Base-by-base conservation (phyloP, 2,329 filamentous ascomycete genomes). In the Cordyceps militaris region DNA sequence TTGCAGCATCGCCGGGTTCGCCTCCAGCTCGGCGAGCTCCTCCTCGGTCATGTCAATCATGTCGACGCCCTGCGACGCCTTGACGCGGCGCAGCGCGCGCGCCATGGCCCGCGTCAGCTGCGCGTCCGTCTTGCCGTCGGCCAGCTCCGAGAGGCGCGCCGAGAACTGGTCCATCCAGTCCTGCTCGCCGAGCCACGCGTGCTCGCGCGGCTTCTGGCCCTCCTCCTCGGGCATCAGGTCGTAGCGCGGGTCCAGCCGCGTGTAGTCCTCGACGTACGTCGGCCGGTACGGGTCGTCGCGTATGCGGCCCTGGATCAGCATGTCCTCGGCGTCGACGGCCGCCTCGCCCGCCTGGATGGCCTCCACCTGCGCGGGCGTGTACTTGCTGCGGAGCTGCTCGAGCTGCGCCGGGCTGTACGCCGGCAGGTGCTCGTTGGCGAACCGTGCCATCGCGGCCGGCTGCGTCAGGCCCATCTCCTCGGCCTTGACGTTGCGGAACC, bases 191-290 rank as follows among this genome's bases (percentile, higher is more conserved):
- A 86, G 85, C 73, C 86, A 81, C 61, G 80, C 74, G 46, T 68
- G 67, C 60, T 85, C 78, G 52, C 77, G 75, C 56, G 83, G 66
- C 77, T 79, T 9, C 7, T 26, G 4, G 70, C 73, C 68, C 73
- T 71, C 48, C 71, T 66, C 74, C 59, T 73, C 78, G 64, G 74
- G 81, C 70, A 76, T 83, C 69, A 86, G 82, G 75, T 97, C 93
- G 60, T 94, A 81, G 51, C 89, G 79, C 55, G 91, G 89, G 67
- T 90, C 83, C 62, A 93, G 80, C 58, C 81, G 81, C 60, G 87
- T 83, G 67, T 96, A 88, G 71, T 96, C 90, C 70, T 97, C 91
- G 57, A 93, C 74, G 71, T 96, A 94, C 61, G 83, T 78, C 51
- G 92, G 76, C 55, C 79, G 78, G 77, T 89, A 88, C 9, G 85